Percentiles rank a stretch among this genome's conserved stretches.
Conservation (phyloP, 2,329 filamentous ascomycete species). For the Pyricularia grisea region DNA sequence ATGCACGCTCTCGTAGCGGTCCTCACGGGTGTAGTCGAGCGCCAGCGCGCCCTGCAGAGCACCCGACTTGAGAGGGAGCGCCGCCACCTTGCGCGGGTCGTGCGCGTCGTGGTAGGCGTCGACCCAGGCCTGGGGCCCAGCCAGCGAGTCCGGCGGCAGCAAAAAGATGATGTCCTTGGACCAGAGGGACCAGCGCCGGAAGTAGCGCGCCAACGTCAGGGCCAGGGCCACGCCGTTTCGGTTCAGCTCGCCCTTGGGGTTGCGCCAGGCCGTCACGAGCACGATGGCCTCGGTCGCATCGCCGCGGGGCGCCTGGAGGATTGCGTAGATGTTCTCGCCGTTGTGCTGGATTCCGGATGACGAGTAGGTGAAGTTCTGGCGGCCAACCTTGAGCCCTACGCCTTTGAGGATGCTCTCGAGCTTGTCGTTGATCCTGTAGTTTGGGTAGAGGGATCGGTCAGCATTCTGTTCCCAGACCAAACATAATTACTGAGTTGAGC, state of each 20-base stretch:
- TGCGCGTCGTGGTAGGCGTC: constrained; percentile 95
- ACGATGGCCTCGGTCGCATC: constrained; percentile 98
- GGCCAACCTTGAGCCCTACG: constrained; percentile 76
- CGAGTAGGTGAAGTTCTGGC: constrained; percentile 79
- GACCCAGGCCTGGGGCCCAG: constrained; percentile 92
- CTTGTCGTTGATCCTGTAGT: constrained; percentile 51
- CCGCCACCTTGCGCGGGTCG: constrained; percentile 57
- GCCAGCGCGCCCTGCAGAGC: constrained; percentile 87
- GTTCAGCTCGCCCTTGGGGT: constrained; percentile 70
- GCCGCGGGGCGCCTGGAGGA: constrained; percentile 85
- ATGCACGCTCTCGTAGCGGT: constrained; percentile 78
- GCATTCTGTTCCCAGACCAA: neutral
- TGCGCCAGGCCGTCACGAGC: constrained; percentile 80
- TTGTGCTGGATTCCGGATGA: constrained; percentile 64
- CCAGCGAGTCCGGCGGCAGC: constrained; percentile 78
- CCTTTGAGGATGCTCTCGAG: constrained; percentile 68
- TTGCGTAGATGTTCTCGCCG: constrained; percentile 87
- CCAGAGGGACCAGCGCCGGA: constrained; percentile 97
- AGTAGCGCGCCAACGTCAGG: constrained; percentile 83
- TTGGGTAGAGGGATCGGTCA: neutral
- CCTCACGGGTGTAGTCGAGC: constrained; percentile 83
- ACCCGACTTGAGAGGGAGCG: constrained; percentile 82
- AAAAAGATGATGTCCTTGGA: constrained; percentile 97
- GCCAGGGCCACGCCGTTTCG: constrained; percentile 79
- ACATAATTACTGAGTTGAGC: neutral